Evolutionary conservation across 495 filamentous ascomycete genomes (phyloP).

Genomic region (Tuber magnatum): DNA sequence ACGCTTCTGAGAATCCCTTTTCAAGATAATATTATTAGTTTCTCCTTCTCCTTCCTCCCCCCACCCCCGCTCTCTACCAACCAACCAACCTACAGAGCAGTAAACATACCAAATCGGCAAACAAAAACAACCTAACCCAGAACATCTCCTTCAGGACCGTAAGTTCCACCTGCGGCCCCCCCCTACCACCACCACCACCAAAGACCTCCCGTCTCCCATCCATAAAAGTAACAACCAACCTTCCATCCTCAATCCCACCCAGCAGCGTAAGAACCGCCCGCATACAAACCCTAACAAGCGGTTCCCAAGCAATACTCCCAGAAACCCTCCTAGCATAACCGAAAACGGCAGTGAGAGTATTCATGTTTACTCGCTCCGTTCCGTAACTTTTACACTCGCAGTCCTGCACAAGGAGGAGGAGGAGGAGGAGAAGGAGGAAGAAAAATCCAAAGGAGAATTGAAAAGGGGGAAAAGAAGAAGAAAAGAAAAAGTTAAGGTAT

Average conservation of each 20-base stretch:
- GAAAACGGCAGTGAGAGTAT: slow-evolving; percentile 9
- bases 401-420: not conserved
- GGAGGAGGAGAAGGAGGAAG: not conserved
- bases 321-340: not conserved
- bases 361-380: slow-evolving; percentile 9
- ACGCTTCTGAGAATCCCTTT: slow-evolving; percentile 60
- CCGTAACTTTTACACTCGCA: not conserved
- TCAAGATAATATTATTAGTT: not conserved
- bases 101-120: slow-evolving; percentile 53
- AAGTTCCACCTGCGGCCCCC: slow-evolving; percentile 42
- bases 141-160: slow-evolving; percentile 52
- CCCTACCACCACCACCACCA: slow-evolving; percentile 36
- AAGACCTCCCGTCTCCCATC: slow-evolving; percentile 38
- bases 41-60: not conserved
- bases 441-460: not conserved
- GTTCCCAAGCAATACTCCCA: slow-evolving; percentile 43
- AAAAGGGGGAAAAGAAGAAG: not conserved
- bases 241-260: slow-evolving; percentile 43
- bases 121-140: slow-evolving; percentile 58
- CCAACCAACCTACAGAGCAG: not conserved
- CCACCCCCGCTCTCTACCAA: slow-evolving; percentile 10
- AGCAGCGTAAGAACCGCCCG: slow-evolving; percentile 43
- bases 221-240: slow-evolving; percentile 43
- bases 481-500: not conserved
- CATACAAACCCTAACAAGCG: slow-evolving; percentile 44